phyloP scores from a whole-genome alignment of 176 grass and related monocot species.

The Zea luxurians region DNA sequence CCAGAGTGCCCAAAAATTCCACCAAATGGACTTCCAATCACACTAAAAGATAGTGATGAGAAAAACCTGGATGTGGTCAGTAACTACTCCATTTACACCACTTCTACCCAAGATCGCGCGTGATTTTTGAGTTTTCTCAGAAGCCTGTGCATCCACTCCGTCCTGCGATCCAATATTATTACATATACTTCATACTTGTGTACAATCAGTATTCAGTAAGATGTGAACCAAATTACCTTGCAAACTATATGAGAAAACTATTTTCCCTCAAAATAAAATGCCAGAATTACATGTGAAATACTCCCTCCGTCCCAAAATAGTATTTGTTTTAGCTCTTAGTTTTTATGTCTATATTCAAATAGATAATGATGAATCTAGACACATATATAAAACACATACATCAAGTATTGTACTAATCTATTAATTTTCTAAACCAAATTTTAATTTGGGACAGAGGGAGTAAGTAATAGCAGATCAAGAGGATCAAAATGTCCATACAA shows the following conservation, averaged over 20 bases:
- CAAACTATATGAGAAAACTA: neutral
- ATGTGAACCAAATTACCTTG: neutral
- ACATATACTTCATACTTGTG: neutral
- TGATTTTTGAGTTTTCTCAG: conserved; percentile 75
- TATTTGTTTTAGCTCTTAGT: too few species aligned
- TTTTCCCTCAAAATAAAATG: neutral
- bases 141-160: conserved; percentile 65
- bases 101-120: conserved; percentile 67
- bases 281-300: neutral
- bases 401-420: too few species aligned
- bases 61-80: conserved; percentile 79
- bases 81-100: conserved; percentile 76
- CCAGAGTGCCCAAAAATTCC: neutral
- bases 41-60: conserved; percentile 5
- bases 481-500: neutral
- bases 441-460: too few species aligned
- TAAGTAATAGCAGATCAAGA: neutral
- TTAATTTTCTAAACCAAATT: too few species aligned
- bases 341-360: too few species aligned
- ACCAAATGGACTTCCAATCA: neutral
- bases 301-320: too few species aligned
- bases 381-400: too few species aligned
- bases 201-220: neutral
- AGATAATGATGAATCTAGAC: too few species aligned
- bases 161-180: conserved; percentile 47